Percentiles rank a stretch among this genome's conserved stretches.
phyloP scores from a whole-genome alignment of 192 early-diverging fungal species.

The Coemansia sp. region DNA sequence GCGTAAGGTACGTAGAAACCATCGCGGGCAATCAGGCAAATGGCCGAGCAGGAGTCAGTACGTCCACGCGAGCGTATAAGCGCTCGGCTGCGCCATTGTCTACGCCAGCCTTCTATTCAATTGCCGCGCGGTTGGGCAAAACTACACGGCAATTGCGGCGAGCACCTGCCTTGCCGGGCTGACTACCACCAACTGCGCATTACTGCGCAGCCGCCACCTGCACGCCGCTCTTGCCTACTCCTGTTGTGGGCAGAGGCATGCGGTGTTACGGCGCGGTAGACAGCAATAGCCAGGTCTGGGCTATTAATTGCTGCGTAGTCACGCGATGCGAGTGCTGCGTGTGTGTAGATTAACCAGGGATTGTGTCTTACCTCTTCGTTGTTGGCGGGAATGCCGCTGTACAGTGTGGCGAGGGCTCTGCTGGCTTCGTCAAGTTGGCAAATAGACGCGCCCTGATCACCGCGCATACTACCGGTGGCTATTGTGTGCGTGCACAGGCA shows the following conservation, averaged over 20 bases:
- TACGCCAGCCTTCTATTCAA: background rate
- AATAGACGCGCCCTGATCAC: constrained; percentile 26
- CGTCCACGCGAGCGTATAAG: too few species aligned
- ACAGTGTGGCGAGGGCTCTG: constrained; percentile 41
- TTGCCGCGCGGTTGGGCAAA: too few species aligned
- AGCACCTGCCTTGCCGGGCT: too few species aligned
- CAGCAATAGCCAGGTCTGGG: too few species aligned
- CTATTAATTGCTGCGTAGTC: too few species aligned
- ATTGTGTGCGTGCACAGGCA: background rate
- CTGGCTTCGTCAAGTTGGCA: constrained; percentile 48
- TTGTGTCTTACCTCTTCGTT: constrained; percentile 30
- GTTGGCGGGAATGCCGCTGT: constrained; percentile 22
- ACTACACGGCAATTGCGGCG: too few species aligned
- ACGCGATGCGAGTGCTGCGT: too few species aligned
- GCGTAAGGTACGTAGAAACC: constrained; percentile 7
- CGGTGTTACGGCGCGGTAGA: too few species aligned
- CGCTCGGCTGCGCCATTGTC: constrained; percentile 6
- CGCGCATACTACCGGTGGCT: constrained; percentile 27
- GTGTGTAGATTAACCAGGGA: too few species aligned
- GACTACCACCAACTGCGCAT: background rate
- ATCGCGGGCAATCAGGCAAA: too few species aligned
- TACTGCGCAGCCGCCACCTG: constrained; percentile 4
- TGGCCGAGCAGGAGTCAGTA: too few species aligned
- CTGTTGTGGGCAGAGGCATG: too few species aligned
- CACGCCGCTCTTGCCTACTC: background rate